Evolutionary conservation across 2,329 filamentous ascomycete species (phyloP), one percentile per base, ranked within the genome.

Genomic region (Calonectria leucothoes): DNA sequence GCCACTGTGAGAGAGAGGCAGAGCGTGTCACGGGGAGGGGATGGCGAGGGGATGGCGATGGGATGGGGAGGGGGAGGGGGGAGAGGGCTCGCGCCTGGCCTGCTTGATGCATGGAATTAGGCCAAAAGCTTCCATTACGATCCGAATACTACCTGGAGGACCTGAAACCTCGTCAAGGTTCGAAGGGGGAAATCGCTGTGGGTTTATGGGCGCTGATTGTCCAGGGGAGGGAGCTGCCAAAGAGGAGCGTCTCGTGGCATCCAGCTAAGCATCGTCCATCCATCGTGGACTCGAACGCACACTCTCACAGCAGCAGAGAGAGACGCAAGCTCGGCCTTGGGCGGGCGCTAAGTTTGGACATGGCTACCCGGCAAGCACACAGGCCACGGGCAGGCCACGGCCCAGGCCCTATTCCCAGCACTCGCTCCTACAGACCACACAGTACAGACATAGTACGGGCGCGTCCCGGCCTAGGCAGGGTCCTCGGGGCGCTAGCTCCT

Each of bases 151-250:
- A 59, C 55, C n/a, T 37, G 25, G 17, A 37, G 33, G n/a, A 39
- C 55, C 55, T 59, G 55, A 59, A 59, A 59, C 55, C 55, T 23
- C 55, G 25, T 59, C 55, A 59, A 59, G 55, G 55, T 59, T 59
- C 55, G 33, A 59, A 23, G 33, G 33, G 49, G 52, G 33, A 59
- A 59, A 37, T 25, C n/a, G 55, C 23, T 23, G 31, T 35, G 55
- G 33, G 8, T 35, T 59, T 23, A 7, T 31, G 25, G 27, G 14
- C 15, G 12, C 25, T 4, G 15, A 17, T 29, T 20, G 15, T n/a
- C 25, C 49, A 52, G 49, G 29, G 49, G n/a, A 45, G 35, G 14
- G 39, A 12, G n/a, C 5, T 23, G n/a, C 35, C 20, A 59, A 59
- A 59, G 55, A 39, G 33, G 55, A 59, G 55, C 33, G 55, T 59